These are phyloP conservation scores for Oenanthe sinensis DNA, from an alignment of 129 eudicot genomes.

Conservation along the genomic window DNA sequence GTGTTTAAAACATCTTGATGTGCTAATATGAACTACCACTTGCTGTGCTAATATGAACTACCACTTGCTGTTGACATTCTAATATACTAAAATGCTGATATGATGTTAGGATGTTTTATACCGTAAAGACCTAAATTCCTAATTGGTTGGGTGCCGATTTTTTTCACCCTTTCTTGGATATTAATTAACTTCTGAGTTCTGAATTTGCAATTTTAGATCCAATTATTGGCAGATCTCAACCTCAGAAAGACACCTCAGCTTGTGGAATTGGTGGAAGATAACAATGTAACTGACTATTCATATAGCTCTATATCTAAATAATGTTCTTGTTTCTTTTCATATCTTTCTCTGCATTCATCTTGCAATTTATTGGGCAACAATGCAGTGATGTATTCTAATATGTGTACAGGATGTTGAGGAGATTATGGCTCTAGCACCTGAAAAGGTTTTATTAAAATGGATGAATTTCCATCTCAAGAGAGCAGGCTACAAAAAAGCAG, in stretches of 20 bases:
- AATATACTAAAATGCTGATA: neutral
- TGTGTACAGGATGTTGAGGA: slow-evolving; percentile 78
- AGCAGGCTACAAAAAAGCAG: slow-evolving; percentile 80
- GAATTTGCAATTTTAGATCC: slow-evolving; percentile 45
- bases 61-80: neutral
- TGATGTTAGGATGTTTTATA: neutral
- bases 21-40: neutral
- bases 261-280: slow-evolving; percentile 83
- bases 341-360: neutral
- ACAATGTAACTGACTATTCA: slow-evolving; percentile 35
- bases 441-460: slow-evolving; percentile 74
- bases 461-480: slow-evolving; percentile 93
- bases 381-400: neutral
- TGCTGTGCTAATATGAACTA: neutral
- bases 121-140: neutral
- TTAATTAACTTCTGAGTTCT: neutral
- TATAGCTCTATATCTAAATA: slow-evolving; percentile 8
- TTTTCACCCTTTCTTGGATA: slow-evolving; percentile 4
- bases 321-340: neutral
- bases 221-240: slow-evolving; percentile 90
- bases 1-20: neutral
- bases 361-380: neutral
- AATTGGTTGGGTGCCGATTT: neutral
- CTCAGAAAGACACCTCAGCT: slow-evolving; percentile 96
- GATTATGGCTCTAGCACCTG: slow-evolving; percentile 85